These are phyloP conservation scores for Coleophoma crateriformis DNA, from an alignment of 2,329 filamentous ascomycete genomes.

Conservation along the genomic window DNA sequence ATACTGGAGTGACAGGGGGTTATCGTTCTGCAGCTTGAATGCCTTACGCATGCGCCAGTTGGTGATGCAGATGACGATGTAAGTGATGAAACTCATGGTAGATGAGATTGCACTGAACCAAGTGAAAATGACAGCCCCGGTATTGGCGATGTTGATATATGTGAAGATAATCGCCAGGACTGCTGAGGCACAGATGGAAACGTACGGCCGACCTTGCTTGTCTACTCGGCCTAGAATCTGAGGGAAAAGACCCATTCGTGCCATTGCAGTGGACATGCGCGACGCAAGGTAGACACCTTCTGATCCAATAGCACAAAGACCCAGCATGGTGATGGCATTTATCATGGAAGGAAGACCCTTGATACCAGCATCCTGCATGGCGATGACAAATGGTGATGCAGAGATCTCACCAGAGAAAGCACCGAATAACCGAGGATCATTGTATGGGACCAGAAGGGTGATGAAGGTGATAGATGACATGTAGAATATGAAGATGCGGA, in stretches of 20 bases:
- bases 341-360: constrained; percentile 41
- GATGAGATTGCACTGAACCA: background rate
- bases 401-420: constrained; percentile 30
- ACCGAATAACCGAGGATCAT: constrained; percentile 40
- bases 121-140: background rate
- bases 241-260: constrained; percentile 46
- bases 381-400: constrained; percentile 36
- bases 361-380: constrained; percentile 39
- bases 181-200: background rate
- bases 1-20: background rate
- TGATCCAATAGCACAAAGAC: constrained; percentile 45
- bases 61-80: background rate
- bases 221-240: constrained; percentile 26
- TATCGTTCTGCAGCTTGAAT: background rate
- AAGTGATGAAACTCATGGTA: background rate
- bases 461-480: constrained; percentile 48
- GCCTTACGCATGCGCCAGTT: background rate
- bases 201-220: background rate
- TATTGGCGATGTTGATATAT: background rate
- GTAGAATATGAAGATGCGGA: constrained; percentile 54
- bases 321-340: constrained; percentile 45
- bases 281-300: constrained; percentile 42
- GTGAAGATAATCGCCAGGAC: background rate
- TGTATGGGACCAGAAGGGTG: constrained; percentile 47
- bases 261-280: constrained; percentile 42